Evolutionary conservation across 1,284 basidiomycete species (phyloP).

Genomic region (Athelia psychrophila): DNA sequence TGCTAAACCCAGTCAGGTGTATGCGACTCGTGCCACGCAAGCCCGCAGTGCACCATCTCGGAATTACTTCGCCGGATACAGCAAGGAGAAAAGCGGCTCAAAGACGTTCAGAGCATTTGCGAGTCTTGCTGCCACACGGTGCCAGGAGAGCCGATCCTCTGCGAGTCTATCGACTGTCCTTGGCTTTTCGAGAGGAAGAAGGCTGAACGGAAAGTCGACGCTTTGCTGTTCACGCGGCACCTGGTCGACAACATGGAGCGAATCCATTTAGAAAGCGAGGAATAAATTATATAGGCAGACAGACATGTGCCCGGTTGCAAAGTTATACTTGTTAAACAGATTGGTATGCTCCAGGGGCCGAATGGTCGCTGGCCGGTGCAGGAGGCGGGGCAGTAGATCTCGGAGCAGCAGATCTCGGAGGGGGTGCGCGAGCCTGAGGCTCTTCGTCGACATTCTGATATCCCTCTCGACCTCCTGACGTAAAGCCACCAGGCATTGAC

Average conservation of each 20-base stretch:
- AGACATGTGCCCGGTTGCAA: background rate
- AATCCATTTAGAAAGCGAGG: background rate
- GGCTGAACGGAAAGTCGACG: slow-evolving; percentile 55
- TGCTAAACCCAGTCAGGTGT: slow-evolving; percentile 44
- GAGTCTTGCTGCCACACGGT: slow-evolving; percentile 61
- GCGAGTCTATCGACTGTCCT: slow-evolving; percentile 83
- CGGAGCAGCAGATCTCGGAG: slow-evolving; percentile 21
- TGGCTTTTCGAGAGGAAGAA: slow-evolving; percentile 76
- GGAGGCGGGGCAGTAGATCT: slow-evolving; percentile 31
- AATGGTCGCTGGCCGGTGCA: slow-evolving; percentile 20
- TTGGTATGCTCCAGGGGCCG: slow-evolving; percentile 51
- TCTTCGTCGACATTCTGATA: slow-evolving; percentile 77
- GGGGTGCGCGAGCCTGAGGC: slow-evolving; percentile 4
- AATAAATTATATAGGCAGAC: background rate
- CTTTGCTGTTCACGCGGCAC: background rate
- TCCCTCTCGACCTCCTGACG: slow-evolving; percentile 53
- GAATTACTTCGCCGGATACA: slow-evolving; percentile 56
- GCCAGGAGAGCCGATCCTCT: slow-evolving; percentile 60
- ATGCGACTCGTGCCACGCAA: slow-evolving; percentile 60
- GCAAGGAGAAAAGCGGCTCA: slow-evolving; percentile 54
- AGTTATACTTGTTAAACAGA: slow-evolving; percentile 35
- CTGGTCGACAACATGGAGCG: background rate
- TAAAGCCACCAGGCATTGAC: slow-evolving; percentile 84
- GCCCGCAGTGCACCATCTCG: slow-evolving; percentile 58
- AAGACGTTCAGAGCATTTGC: slow-evolving; percentile 68